Evolutionary conservation across 768 basidiomycete species (phyloP).

Genomic region (Leccinum longicurvipes): DNA sequence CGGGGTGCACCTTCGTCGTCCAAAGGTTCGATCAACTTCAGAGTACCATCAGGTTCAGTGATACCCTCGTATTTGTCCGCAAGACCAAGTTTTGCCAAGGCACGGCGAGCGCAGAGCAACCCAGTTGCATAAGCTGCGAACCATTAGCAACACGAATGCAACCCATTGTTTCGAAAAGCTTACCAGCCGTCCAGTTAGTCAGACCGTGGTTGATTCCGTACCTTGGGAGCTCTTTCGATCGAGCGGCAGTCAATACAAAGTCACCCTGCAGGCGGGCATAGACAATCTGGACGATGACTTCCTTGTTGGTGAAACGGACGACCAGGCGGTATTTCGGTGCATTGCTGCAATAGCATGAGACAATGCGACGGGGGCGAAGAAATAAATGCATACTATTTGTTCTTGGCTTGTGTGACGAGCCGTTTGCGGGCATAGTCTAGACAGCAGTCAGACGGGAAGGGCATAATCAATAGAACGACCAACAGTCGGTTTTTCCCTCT

Average conservation of each 20-base stretch:
- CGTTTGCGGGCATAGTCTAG: slow-evolving; percentile 97
- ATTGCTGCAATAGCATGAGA: slow-evolving; percentile 50
- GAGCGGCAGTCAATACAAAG: slow-evolving; percentile 85
- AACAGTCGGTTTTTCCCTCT: slow-evolving; percentile 99
- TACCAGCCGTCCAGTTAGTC: slow-evolving; percentile 98
- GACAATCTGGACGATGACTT: slow-evolving; percentile 92
- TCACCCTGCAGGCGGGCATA: slow-evolving; percentile 98
- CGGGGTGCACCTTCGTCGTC: slow-evolving; percentile 92
- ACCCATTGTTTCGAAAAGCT: slow-evolving; percentile 12
- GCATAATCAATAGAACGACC: slow-evolving; percentile 26
- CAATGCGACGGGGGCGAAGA: neutral
- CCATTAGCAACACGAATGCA: neutral
- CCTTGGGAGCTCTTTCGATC: slow-evolving; percentile 86
- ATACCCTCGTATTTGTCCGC: slow-evolving; percentile 98
- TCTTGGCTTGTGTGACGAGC: slow-evolving; percentile 96
- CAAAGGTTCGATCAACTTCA: slow-evolving; percentile 77
- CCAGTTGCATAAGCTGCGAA: slow-evolving; percentile 90
- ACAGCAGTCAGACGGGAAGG: slow-evolving; percentile 7
- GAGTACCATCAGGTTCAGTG: slow-evolving; percentile 83
- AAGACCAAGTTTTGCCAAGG: slow-evolving; percentile 90
- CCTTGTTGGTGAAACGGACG: slow-evolving; percentile 97
- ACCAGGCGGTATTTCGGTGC: slow-evolving; percentile 98
- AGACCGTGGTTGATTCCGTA: slow-evolving; percentile 98
- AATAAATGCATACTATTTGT: slow-evolving; percentile 77
- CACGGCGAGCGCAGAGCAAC: slow-evolving; percentile 91